A percentile compares a stretch with the other conserved stretches of the same genome.
Conservation (phyloP, 805 yeast genomes). For the Candida nonsorbophila region DNA sequence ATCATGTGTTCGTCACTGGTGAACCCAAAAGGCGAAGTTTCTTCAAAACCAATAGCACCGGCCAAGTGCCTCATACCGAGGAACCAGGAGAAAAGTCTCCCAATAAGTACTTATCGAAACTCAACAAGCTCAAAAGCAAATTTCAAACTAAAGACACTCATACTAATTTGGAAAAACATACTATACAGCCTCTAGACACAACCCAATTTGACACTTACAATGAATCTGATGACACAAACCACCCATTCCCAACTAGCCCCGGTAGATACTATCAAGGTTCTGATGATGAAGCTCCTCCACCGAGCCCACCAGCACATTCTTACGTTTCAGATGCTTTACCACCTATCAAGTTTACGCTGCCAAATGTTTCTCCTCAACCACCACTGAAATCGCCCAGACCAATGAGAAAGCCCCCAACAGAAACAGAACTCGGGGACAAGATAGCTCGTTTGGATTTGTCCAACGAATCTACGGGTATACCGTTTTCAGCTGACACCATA, state of each 20-base stretch:
- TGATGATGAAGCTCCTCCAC: constrained; percentile 4
- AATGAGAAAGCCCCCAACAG: constrained; percentile 17
- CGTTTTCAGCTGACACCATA: constrained; percentile 40
- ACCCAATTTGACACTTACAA: constrained; percentile 11
- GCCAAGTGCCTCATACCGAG: constrained; percentile 6
- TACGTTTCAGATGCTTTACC: background rate
- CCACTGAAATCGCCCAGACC: constrained; percentile 8
- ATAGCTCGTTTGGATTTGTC: background rate
- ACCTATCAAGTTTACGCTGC: background rate
- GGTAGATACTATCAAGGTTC: constrained; percentile 1
- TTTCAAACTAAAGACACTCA: constrained; percentile 32
- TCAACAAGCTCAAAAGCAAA: constrained; percentile 25
- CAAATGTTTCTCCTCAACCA: constrained; percentile 1
- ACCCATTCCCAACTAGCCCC: no score
- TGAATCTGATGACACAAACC: no score
- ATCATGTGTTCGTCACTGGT: constrained; percentile 18
- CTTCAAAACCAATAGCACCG: constrained; percentile 4
- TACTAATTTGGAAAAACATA: constrained; percentile 8
- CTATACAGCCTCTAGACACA: constrained; percentile 8
- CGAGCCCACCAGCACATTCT: constrained; percentile 10
- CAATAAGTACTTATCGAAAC: constrained; percentile 19
- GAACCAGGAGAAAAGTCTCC: constrained; percentile 10
- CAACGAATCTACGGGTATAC: constrained; percentile 13
- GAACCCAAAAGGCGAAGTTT: constrained; percentile 7
- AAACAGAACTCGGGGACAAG: no score